Conservation (phyloP, 345 rosid species). For the Corchorus capsularis region DNA sequence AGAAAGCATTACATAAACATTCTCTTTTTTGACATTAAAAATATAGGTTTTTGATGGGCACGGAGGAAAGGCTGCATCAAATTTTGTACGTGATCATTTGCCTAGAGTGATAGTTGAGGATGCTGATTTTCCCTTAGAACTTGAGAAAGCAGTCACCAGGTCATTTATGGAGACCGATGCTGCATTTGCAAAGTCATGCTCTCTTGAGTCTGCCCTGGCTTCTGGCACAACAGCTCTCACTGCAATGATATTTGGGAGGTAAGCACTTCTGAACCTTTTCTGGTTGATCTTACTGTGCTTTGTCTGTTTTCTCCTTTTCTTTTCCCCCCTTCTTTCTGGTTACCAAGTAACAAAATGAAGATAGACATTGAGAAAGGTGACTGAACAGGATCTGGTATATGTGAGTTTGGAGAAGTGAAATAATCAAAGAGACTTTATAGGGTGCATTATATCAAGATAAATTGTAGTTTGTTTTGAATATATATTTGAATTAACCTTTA, state of each 20-base stretch:
- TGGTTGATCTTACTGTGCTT: not conserved
- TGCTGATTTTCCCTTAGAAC: conserved; percentile 67
- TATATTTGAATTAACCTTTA: not conserved
- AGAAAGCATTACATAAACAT: not conserved
- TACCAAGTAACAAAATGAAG: not conserved
- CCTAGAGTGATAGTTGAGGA: conserved; percentile 80
- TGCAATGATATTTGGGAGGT: conserved; percentile 82
- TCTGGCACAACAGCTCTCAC: conserved; percentile 93
- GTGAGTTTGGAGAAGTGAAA: not conserved
- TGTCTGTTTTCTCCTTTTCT: not conserved
- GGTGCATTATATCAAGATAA: not conserved
- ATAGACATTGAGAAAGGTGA: not conserved
- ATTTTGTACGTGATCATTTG: conserved; percentile 74
- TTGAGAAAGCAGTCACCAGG: conserved; percentile 64
- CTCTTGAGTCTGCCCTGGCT: conserved; percentile 46
- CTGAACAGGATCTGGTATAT: not conserved
- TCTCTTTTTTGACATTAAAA: conserved; percentile 13
- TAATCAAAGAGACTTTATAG: not conserved
- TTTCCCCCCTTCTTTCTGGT: not conserved
- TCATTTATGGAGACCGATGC: conserved; percentile 78
- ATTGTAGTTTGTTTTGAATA: not conserved
- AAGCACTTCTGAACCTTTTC: conserved; percentile 22
- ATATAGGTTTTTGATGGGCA: conserved; percentile 88
- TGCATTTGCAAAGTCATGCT: conserved; percentile 61
- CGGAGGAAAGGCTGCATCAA: conserved; percentile 74